Base-by-base conservation (phyloP, 208 protist species). In the Trypanosoma avium region DNA sequence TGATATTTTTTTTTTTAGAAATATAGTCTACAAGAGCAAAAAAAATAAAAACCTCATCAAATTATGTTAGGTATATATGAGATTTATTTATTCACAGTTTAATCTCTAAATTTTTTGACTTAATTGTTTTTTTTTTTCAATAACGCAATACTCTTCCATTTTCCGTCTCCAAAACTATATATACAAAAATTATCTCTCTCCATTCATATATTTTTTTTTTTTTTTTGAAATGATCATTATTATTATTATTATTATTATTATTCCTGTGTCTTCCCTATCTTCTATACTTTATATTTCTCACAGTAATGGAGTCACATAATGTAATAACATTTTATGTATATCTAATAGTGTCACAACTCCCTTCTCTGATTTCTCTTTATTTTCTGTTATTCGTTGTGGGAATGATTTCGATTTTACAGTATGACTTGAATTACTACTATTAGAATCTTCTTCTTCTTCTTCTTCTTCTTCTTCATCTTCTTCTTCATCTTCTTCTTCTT, bases 221-320 rank as follows among this genome's bases (percentile, higher is more conserved):
- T n/a, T n/a, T n/a, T n/a, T n/a, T n/a, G n/a, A n/a, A n/a, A n/a
- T n/a, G n/a, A n/a, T n/a, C n/a, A n/a, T n/a, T n/a, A n/a, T 49
- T 24, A 5, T n/a, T 50, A 0, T 50, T 21, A 13, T 43, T 21
- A 36, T 29, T 29, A 19, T 30, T 45, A 15, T 21, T 8, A 12
- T n/a, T 24, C 13, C 8, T 33, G 13, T 17, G 24, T n/a, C 2
- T 19, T 40, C 27, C 27, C 42, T 8, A 6, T 40, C 38, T 32
- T n/a, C 7, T 24, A 22, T 46, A 35, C 24, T 24, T 26, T 24
- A 47, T 13, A 36, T 30, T 50, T 7, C 21, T 75, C 54, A 84
- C 32, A 74, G 67, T 29, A 86, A 43, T 29, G 80, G 80, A n/a
- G 56, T 13, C 8, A 82, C 29, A 59, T 86, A 86, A 54, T 70